Percentiles rank a stretch among this genome's conserved stretches.
Conservation (phyloP, 805 yeast genomes). For the Lachancea waltii region DNA sequence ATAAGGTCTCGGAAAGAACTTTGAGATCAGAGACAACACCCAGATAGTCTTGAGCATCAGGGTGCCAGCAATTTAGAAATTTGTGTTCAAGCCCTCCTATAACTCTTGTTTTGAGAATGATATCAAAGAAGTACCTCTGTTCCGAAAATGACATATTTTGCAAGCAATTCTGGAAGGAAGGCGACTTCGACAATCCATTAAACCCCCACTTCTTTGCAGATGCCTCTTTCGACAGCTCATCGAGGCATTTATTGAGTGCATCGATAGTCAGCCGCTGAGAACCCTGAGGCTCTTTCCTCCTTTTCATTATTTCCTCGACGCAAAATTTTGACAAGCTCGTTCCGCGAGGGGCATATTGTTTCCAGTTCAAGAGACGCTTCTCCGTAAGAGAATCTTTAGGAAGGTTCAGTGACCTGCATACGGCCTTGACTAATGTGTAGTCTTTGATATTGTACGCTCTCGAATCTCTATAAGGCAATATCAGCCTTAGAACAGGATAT, state of each 20-base stretch:
- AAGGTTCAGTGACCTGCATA: slow-evolving; percentile 49
- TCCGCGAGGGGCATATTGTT: slow-evolving; percentile 37
- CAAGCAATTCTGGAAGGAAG: slow-evolving; percentile 44
- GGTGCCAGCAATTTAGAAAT: slow-evolving; percentile 64
- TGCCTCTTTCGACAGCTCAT: slow-evolving; percentile 35
- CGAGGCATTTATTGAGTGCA: slow-evolving; percentile 44
- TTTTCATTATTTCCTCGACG: slow-evolving; percentile 40
- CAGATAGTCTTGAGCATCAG: slow-evolving; percentile 61
- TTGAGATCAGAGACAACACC: slow-evolving; percentile 61
- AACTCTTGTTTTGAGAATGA: slow-evolving; percentile 53
- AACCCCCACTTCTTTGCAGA: slow-evolving; percentile 15
- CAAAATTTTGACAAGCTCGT: slow-evolving; percentile 44
- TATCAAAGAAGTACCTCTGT: slow-evolving; percentile 60
- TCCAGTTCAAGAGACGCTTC: slow-evolving; percentile 43
- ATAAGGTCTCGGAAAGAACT: slow-evolving; percentile 50
- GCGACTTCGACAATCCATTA: slow-evolving; percentile 21
- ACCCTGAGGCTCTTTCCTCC: slow-evolving; percentile 40
- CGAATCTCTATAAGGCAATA: slow-evolving; percentile 57
- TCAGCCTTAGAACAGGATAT: slow-evolving; percentile 57
- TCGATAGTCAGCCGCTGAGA: slow-evolving; percentile 38
- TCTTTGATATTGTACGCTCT: slow-evolving; percentile 62
- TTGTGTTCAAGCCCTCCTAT: slow-evolving; percentile 55
- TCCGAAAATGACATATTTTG: slow-evolving; percentile 54
- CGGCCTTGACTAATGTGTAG: slow-evolving; percentile 44
- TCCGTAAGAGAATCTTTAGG: slow-evolving; percentile 60